Evolutionary conservation across 192 early-diverging fungal genomes (phyloP).

Genomic region (Phycomyces blakesleeanus): DNA sequence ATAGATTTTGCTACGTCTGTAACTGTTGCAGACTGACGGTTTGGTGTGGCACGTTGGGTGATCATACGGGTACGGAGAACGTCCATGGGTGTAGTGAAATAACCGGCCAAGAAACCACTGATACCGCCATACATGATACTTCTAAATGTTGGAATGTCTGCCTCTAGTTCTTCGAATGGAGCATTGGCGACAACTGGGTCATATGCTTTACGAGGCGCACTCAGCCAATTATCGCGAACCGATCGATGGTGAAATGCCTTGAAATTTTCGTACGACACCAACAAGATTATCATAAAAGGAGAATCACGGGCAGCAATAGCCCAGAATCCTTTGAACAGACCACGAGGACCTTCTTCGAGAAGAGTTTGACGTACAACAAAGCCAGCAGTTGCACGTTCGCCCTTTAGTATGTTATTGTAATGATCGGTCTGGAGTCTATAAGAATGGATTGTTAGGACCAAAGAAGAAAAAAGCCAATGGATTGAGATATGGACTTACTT

Average conservation of each 20-base stretch:
- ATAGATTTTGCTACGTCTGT: slow-evolving; percentile 33
- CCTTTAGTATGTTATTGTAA: slow-evolving; percentile 36
- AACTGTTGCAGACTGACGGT: slow-evolving; percentile 13
- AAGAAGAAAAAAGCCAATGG: not conserved
- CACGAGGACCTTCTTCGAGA: slow-evolving; percentile 53
- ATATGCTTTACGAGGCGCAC: slow-evolving; percentile 17
- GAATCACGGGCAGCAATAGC: slow-evolving; percentile 65
- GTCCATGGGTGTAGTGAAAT: slow-evolving; percentile 73
- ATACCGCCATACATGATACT: slow-evolving; percentile 71
- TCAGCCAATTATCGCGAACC: slow-evolving; percentile 26
- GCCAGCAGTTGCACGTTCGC: slow-evolving; percentile 31
- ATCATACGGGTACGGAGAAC: slow-evolving; percentile 68
- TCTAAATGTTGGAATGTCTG: slow-evolving; percentile 60
- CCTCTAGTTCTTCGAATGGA: slow-evolving; percentile 51
- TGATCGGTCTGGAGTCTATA: slow-evolving; percentile 61
- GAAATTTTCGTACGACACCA: slow-evolving; percentile 72
- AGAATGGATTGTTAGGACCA: not conserved
- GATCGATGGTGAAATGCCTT: slow-evolving; percentile 59
- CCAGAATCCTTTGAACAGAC: slow-evolving; percentile 71
- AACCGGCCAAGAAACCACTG: slow-evolving; percentile 69
- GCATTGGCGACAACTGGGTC: slow-evolving; percentile 39
- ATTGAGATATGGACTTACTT: slow-evolving; percentile 19
- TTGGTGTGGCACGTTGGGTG: slow-evolving; percentile 39
- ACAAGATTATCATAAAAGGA: slow-evolving; percentile 77
- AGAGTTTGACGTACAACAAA: slow-evolving; percentile 53